These are phyloP conservation scores for Skeletonema tropicum DNA, from an alignment of 108 stramenopile genomes.

Conservation along the genomic window DNA sequence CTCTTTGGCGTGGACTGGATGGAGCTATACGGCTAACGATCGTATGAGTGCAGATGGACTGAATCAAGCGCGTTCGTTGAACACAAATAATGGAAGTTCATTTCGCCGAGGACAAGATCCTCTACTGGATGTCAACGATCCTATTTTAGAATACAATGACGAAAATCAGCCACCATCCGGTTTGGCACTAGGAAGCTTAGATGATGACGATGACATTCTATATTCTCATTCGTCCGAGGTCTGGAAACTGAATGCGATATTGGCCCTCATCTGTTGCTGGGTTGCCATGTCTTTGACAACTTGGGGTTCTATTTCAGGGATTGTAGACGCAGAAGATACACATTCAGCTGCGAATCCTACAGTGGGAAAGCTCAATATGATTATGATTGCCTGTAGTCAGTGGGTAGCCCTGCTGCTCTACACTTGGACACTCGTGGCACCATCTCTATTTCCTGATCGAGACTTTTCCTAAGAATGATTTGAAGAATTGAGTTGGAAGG, in stretches of 20 bases:
- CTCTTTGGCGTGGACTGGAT: constrained; percentile 89
- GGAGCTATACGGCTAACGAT: constrained; percentile 54
- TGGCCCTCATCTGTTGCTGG: constrained; percentile 81
- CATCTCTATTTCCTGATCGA: constrained; percentile 85
- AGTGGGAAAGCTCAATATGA: constrained; percentile 87
- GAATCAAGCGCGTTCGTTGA: constrained; percentile 53
- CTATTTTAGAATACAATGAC: constrained; percentile 68
- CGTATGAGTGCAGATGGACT: constrained; percentile 44
- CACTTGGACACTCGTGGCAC: constrained; percentile 91
- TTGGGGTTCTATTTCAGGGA: constrained; percentile 80
- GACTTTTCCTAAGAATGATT: constrained; percentile 80
- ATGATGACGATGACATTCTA: constrained; percentile 23
- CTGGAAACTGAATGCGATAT: constrained; percentile 92
- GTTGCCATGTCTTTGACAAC: constrained; percentile 93
- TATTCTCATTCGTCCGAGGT: constrained; percentile 43
- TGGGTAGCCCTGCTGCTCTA: constrained; percentile 88
- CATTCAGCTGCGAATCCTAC: constrained; percentile 84
- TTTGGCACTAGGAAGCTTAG: constrained; percentile 53
- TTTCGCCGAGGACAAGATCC: constrained; percentile 47
- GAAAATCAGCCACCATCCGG: constrained; percentile 64
- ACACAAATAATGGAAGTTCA: constrained; percentile 5
- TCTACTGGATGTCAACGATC: constrained; percentile 71
- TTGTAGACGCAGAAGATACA: constrained; percentile 33
- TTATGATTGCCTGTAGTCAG: constrained; percentile 86
- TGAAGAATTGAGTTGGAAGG: background rate